Base-by-base conservation (phyloP, 352 stramenopile genomes). In the Pythium phragmiticola region DNA sequence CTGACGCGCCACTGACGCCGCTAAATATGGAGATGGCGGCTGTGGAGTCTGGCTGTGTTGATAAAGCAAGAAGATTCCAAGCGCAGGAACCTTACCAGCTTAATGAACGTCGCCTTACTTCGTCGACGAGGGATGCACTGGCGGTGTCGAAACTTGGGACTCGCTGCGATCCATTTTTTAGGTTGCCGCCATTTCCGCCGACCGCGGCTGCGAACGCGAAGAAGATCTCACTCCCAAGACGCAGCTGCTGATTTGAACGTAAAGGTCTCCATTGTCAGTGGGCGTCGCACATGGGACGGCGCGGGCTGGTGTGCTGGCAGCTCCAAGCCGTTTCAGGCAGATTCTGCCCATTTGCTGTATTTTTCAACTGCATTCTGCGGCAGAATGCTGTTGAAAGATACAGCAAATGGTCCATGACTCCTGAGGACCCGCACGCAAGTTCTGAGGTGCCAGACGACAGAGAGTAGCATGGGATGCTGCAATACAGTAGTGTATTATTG, bases 291-390 rank as follows among this genome's bases (percentile, higher is more conserved):
- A 57, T 64, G 57, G 19, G 57, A 64, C 47, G 57, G 36, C 57
- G 53, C 37, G 13, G 57, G 12, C 14, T 7, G 7, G 48, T 55
- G 55, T 36, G 53, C 39, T 13, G 11, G 34, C 34, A 39, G 34
- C 34, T 39, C 34, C 34, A 39, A 56, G 57, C 33, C 36, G 57
- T 63, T 63, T 63, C 34, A 47, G 41, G 11, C 41, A 21, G 21
- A 21, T 21, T 21, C 21, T 21, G 21, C 21, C n/a, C n/a, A 21
- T 21, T 21, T 21, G 21, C 12, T 21, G 11, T 48, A 8, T 48
- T 23, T 7, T 48, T 48, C 42, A 7, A 17, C 21, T 23, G n/a
- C n/a, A 7, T 7, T 48, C n/a, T 48, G 6, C 8, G 2, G 7
- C 17, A 16, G 45, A 30, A 50, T 5, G 28, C 45, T 34, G n/a